Evolutionary conservation across 2,329 filamentous ascomycete genomes (phyloP), one percentile per base, ranked within the genome.

Genomic region (Verticillium nonalfalfae): DNA sequence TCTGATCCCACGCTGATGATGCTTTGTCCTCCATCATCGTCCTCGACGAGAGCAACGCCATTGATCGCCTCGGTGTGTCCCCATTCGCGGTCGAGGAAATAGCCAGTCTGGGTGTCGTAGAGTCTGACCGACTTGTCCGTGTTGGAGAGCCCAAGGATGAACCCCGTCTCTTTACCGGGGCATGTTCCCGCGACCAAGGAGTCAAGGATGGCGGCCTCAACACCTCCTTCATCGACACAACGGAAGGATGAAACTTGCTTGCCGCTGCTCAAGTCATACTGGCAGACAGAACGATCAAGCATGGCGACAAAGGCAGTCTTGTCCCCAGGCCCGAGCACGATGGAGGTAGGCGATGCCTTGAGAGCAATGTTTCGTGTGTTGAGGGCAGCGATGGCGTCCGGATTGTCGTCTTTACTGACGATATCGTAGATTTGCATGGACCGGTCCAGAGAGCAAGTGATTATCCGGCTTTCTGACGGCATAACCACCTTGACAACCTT

Each of bases 61-160:
- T 91, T 96, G 65, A 99, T 92, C 9, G 93, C 90, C 71, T 97
- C 93, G 0, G 93, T 97, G 68, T 99, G 95, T 1, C 95, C 95
- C 85, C 93, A 97, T 75, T 98, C 95, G 50, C 92, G 87, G 58
- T 93, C 90, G 34, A 98, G 77, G 61, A 99, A 88, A 1, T 79
- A 77, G 9, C 94, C 93, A 52, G 85, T 87, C 64, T 89, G 87
- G 35, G 86, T 81, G 67, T 97, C 91, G 69, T 99, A 99, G 15
- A 99, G 79, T 39, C 95, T 84, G 61, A 99, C 89, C 0, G 95
- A 98, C 72, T 98, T 99, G 74, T 99, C 95, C 1, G 91, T 97
- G 68, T 93, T 93, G 9, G 94, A 97, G 11, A 95, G 84, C n/a
- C 92, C 93, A 18, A 95, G 82, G 59, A 99, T 81, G 58, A 96